A percentile compares a stretch with the other conserved stretches of the same genome.
phyloP scores from a whole-genome alignment of 306 rosid species.

The Cucumis cinereus region DNA sequence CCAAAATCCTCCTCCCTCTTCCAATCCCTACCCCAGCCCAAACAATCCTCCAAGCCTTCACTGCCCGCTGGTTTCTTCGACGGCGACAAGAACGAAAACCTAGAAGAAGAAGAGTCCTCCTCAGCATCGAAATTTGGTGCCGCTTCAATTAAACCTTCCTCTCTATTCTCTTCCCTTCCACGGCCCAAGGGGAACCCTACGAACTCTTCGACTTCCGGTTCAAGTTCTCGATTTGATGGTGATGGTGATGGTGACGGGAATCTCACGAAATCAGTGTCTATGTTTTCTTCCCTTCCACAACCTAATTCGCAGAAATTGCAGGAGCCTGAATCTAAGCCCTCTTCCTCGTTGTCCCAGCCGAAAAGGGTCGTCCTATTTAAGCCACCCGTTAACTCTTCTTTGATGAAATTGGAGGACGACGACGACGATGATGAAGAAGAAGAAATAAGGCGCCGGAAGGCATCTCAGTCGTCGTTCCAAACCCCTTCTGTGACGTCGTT shows the following conservation, averaged over 20 bases:
- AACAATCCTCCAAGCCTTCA: slow-evolving; percentile 13
- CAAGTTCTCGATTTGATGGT: not conserved
- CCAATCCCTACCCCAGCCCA: slow-evolving; percentile 47
- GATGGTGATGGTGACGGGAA: not conserved
- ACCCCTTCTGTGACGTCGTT: slow-evolving; percentile 46
- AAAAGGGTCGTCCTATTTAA: slow-evolving; percentile 60
- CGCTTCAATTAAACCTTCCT: slow-evolving; percentile 21
- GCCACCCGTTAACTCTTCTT: slow-evolving; percentile 43
- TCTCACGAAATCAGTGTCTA: slow-evolving; percentile 1
- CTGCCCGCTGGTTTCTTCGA: not conserved
- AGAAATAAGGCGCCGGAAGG: slow-evolving; percentile 26
- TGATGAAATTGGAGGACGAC: slow-evolving; percentile 27
- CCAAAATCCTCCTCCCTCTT: slow-evolving; percentile 44
- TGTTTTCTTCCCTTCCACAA: slow-evolving; percentile 26
- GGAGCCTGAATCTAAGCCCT: slow-evolving; percentile 15
- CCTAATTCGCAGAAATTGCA: slow-evolving; percentile 40
- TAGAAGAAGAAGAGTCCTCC: not conserved
- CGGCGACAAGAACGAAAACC: not conserved
- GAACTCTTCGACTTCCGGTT: not conserved
- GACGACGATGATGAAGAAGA: slow-evolving; percentile 25
- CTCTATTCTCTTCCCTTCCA: slow-evolving; percentile 38
- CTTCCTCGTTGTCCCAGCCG: slow-evolving; percentile 19
- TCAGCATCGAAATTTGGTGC: not conserved
- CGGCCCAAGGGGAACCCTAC: slow-evolving; percentile 27
- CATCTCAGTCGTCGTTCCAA: slow-evolving; percentile 23